Conservation (phyloP, 2,329 filamentous ascomycete genomes). For the Coleophoma eucalyptorum region DNA sequence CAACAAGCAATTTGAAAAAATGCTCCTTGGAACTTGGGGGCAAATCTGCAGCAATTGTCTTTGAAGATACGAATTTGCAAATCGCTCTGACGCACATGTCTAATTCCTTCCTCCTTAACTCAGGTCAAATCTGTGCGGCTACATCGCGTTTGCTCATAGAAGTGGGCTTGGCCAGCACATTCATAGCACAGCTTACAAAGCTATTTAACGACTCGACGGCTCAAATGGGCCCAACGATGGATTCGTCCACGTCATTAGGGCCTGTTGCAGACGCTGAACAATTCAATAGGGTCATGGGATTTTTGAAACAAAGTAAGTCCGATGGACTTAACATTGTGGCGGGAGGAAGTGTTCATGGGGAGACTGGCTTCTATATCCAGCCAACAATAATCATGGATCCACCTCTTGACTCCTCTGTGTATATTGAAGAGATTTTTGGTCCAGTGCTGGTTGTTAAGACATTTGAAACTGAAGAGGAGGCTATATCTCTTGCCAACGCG, state of each 20-base stretch:
- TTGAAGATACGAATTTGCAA: slow-evolving; percentile 50
- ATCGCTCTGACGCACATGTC: slow-evolving; percentile 10
- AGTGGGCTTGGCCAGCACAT: slow-evolving; percentile 49
- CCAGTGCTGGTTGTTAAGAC: slow-evolving; percentile 52
- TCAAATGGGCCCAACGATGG: background rate
- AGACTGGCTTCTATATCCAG: slow-evolving; percentile 5
- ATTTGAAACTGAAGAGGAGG: slow-evolving; percentile 50
- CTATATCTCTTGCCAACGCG: slow-evolving; percentile 55
- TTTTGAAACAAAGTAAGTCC: slow-evolving; percentile 3
- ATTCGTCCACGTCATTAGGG: background rate
- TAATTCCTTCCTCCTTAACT: slow-evolving; percentile 56
- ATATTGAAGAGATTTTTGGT: slow-evolving; percentile 54
- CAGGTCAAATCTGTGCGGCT: slow-evolving; percentile 38
- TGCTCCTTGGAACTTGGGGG: slow-evolving; percentile 61
- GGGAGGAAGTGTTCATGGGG: background rate
- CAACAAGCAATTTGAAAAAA: slow-evolving; percentile 52
- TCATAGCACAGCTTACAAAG: slow-evolving; percentile 39
- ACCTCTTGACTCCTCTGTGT: slow-evolving; percentile 1
- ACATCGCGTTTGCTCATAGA: slow-evolving; percentile 69
- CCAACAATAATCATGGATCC: slow-evolving; percentile 8
- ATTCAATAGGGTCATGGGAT: slow-evolving; percentile 3
- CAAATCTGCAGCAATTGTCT: slow-evolving; percentile 58
- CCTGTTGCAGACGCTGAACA: slow-evolving; percentile 7
- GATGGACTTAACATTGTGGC: background rate
- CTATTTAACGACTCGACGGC: background rate